phyloP scores from a whole-genome alignment of 139 green algal species.

The Asterochloris erici region DNA sequence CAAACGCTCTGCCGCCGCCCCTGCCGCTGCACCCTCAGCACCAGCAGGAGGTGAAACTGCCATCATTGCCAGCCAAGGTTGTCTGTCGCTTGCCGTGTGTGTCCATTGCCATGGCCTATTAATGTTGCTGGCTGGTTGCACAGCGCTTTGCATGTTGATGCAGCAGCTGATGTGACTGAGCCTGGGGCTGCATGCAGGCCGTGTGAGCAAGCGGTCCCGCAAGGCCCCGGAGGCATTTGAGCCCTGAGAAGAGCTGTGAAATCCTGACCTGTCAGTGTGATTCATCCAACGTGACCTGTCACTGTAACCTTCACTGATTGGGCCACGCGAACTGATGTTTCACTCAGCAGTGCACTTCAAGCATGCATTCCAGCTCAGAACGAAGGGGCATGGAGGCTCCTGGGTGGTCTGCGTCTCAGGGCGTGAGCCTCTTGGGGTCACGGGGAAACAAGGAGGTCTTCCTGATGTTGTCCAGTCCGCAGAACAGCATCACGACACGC shows the following conservation, averaged over 20 bases:
- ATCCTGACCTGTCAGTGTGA: background rate
- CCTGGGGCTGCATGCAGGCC: too few species aligned
- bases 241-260: background rate
- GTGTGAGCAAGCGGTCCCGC: too few species aligned
- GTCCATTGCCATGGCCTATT: too few species aligned
- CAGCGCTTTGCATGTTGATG: too few species aligned
- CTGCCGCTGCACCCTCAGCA: too few species aligned
- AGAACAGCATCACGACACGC: conserved; percentile 98
- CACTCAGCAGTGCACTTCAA: background rate
- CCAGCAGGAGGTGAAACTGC: too few species aligned
- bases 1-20: too few species aligned
- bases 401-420: conserved; percentile 39
- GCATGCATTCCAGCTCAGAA: background rate
- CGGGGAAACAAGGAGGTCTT: conserved; percentile 97
- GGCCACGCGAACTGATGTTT: background rate
- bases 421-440: conserved; percentile 91
- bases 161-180: too few species aligned
- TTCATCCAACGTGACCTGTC: too few species aligned
- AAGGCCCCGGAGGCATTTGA: background rate
- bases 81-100: too few species aligned
- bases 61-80: too few species aligned
- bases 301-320: background rate
- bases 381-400: background rate
- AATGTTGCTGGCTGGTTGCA: too few species aligned
- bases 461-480: conserved; percentile 95